These are phyloP conservation scores for Candida orba DNA, from an alignment of 805 yeast genomes.

Conservation along the genomic window DNA sequence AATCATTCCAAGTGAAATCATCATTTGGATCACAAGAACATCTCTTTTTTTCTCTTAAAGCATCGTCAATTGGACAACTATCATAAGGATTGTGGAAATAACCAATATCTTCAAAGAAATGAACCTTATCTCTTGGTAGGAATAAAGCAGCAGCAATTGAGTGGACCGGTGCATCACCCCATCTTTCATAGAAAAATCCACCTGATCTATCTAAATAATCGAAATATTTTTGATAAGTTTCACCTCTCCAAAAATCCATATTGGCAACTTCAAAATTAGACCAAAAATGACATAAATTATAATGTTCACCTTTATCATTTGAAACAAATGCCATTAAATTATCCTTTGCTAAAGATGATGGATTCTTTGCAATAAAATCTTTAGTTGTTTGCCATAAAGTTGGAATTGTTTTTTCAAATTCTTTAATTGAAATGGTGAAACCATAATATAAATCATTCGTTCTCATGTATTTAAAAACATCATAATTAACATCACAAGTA, in stretches of 20 bases:
- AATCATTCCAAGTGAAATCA: slow-evolving; percentile 72
- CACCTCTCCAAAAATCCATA: slow-evolving; percentile 58
- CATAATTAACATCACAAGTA: slow-evolving; percentile 78
- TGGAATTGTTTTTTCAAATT: slow-evolving; percentile 63
- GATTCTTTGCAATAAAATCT: slow-evolving; percentile 47
- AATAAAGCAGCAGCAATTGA: slow-evolving; percentile 81
- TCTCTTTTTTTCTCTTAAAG: slow-evolving; percentile 47
- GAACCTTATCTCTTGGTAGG: slow-evolving; percentile 60
- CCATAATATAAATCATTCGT: slow-evolving; percentile 70
- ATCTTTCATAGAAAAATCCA: slow-evolving; percentile 80
- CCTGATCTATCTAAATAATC: slow-evolving; percentile 58
- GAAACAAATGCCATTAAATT: slow-evolving; percentile 57
- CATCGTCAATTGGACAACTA: slow-evolving; percentile 68
- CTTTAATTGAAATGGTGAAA: slow-evolving; percentile 74
- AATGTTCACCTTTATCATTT: slow-evolving; percentile 54
- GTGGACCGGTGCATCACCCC: slow-evolving; percentile 95
- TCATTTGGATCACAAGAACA: slow-evolving; percentile 67
- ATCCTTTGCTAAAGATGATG: slow-evolving; percentile 38
- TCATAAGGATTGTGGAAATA: slow-evolving; percentile 78
- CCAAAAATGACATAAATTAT: slow-evolving; percentile 80
- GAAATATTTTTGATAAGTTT: slow-evolving; percentile 53
- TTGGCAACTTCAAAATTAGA: slow-evolving; percentile 72
- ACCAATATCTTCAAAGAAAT: slow-evolving; percentile 80
- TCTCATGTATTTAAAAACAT: slow-evolving; percentile 74
- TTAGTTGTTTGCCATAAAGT: slow-evolving; percentile 72